These are phyloP conservation scores for Thermochaetoides thermophila DNA, from an alignment of 495 filamentous ascomycete species.

Conservation along the genomic window DNA sequence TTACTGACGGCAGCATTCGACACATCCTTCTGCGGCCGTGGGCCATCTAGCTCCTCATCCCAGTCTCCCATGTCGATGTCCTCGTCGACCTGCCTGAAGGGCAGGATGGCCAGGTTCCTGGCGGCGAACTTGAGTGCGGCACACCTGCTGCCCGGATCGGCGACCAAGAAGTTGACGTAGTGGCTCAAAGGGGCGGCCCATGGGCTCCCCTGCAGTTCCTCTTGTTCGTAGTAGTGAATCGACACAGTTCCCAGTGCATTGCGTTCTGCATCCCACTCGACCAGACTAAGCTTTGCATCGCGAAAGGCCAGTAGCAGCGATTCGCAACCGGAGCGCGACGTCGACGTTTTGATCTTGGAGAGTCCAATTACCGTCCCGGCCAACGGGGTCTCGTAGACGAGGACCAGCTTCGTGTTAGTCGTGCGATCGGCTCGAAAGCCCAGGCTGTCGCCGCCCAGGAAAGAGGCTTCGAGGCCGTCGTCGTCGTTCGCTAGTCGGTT, in stretches of 20 bases:
- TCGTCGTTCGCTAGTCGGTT: constrained; percentile 36
- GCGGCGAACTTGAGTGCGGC: constrained; percentile 83
- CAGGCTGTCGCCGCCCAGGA: constrained; percentile 40
- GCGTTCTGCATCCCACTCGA: constrained; percentile 83
- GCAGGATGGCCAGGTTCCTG: constrained; percentile 81
- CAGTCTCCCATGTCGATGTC: constrained; percentile 77
- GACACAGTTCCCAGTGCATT: constrained; percentile 71
- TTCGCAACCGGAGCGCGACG: constrained; percentile 64
- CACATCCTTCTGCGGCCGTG: constrained; percentile 30
- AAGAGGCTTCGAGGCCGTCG: constrained; percentile 44
- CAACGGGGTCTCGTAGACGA: constrained; percentile 69
- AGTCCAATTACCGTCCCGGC: constrained; percentile 73
- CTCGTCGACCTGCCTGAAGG: constrained; percentile 83
- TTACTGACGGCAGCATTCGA: constrained; percentile 30
- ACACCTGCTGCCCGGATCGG: constrained; percentile 84
- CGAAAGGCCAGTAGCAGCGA: constrained; percentile 70
- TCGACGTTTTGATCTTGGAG: constrained; percentile 53
- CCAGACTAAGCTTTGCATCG: constrained; percentile 82
- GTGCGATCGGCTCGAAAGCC: constrained; percentile 40
- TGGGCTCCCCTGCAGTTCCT: constrained; percentile 61
- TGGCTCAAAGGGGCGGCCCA: constrained; percentile 57
- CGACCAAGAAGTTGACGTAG: constrained; percentile 63
- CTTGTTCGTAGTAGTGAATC: constrained; percentile 95
- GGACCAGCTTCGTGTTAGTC: constrained; percentile 59
- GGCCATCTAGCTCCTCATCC: constrained; percentile 61